Base-by-base conservation (phyloP, 805 yeast genomes). In the Yarrowia porcina region DNA sequence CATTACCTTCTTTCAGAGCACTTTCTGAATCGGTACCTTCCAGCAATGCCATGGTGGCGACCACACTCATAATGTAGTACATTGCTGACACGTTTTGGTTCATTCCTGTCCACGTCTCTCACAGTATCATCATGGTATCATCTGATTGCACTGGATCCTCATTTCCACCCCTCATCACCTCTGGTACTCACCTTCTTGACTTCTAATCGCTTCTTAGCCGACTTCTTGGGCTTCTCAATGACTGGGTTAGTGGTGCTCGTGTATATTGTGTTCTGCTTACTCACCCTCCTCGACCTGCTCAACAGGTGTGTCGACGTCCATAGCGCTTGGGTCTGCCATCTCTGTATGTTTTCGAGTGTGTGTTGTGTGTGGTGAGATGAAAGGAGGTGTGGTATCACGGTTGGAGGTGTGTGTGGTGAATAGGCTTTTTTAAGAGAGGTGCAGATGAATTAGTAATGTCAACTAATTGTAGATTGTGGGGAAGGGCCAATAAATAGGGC, bases 171-270 rank as follows among this genome's bases (percentile, higher is more conserved):
- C 12, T 3, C 0, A 15, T 11, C n/a, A 1, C 33, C n/a, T 30
- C 27, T 11, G 4, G 12, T 27, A 61, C 69, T 18, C 62, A 74
- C 76, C 69, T 92, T 94, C 73, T 90, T 89, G 41, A 94, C 92
- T 73, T 93, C 97, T 70, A 94, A 92, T 69, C 89, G 82, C 73
- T 87, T 88, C 77, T 87, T 84, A 4, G 41, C 44, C 33, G 52
- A 23, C 52, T 44, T 59, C 12, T 52, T 52, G 27, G 42, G 59
- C 59, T 36, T 35, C 33, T 52, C 59, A 12, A 52, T 36, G 44
- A 52, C 59, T 52, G 59, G 11, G 59, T 52, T 52, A 52, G 59
- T 25, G 30, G 10, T n/a, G 32, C 9, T 25, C 17, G 18, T 11
- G 18, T 18, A 3, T n/a, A 32, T 15, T 15, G 7, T 1, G 2